Evolutionary conservation across 2,329 filamentous ascomycete genomes (phyloP).

Genomic region (Pezicula rhizophila): DNA sequence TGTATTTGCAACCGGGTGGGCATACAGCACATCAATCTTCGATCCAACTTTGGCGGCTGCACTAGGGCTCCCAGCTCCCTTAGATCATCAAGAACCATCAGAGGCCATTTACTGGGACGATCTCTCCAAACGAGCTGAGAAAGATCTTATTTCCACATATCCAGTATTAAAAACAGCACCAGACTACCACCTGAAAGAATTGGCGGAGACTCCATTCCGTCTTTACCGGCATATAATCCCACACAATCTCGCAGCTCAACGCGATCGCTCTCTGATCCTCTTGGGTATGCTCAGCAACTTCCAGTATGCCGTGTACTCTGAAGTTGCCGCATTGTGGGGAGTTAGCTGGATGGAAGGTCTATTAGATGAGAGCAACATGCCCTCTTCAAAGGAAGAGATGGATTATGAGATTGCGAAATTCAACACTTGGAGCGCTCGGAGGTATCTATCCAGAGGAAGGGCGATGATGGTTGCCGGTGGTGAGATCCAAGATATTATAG

Average conservation of each 20-base stretch:
- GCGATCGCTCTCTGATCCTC: constrained; percentile 8
- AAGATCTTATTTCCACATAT: background rate
- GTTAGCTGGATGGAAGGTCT: constrained; percentile 9
- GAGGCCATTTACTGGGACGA: constrained; percentile 4
- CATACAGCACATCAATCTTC: constrained; percentile 3
- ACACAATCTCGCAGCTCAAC: constrained; percentile 4
- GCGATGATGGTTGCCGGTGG: constrained; percentile 5
- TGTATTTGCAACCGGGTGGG: constrained; percentile 11
- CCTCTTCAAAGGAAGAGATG: constrained; percentile 6
- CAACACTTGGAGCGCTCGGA: constrained; percentile 8
- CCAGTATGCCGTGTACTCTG: constrained; percentile 7
- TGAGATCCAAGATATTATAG: constrained; percentile 7
- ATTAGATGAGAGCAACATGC: background rate
- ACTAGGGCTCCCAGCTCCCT: constrained; percentile 3
- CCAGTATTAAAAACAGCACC: constrained; percentile 6
- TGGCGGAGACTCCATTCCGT: constrained; percentile 6
- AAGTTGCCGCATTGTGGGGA: constrained; percentile 10
- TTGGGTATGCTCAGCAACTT: constrained; percentile 7
- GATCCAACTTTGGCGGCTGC: background rate
- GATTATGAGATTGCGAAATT: constrained; percentile 9
- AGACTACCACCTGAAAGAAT: background rate
- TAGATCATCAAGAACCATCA: constrained; percentile 1
- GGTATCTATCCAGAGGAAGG: constrained; percentile 5
- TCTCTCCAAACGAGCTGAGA: background rate
- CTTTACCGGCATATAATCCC: constrained; percentile 11